A percentile compares a stretch with the other conserved stretches of the same genome.
These are phyloP conservation scores for Phallus indusiatus DNA, from an alignment of 768 basidiomycete species.

Conservation along the genomic window DNA sequence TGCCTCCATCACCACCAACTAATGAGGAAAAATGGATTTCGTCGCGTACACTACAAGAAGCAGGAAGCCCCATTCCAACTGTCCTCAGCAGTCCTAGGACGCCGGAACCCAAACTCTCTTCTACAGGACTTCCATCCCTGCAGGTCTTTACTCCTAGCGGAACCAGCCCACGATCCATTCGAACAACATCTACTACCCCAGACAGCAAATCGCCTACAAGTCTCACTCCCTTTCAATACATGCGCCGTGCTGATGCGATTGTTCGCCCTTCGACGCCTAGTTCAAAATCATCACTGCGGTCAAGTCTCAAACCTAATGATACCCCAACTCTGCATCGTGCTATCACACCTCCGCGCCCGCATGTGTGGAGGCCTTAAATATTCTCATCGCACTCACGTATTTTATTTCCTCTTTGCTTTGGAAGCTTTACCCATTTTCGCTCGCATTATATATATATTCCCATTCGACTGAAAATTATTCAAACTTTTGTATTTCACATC, in stretches of 20 bases:
- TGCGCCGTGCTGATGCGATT: slow-evolving; percentile 59
- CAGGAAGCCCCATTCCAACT: slow-evolving; percentile 27
- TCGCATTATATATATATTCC: background rate
- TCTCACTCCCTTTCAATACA: slow-evolving; percentile 73
- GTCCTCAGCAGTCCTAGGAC: slow-evolving; percentile 38
- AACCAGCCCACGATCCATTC: slow-evolving; percentile 35
- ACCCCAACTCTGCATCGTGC: slow-evolving; percentile 28
- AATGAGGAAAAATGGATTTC: slow-evolving; percentile 79
- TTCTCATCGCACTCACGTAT: slow-evolving; percentile 5
- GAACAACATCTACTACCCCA: slow-evolving; percentile 43
- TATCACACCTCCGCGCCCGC: slow-evolving; percentile 40
- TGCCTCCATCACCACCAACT: slow-evolving; percentile 54
- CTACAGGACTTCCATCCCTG: slow-evolving; percentile 50
- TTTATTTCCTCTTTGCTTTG: background rate
- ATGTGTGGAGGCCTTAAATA: slow-evolving; percentile 55
- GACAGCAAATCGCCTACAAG: slow-evolving; percentile 43
- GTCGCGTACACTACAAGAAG: slow-evolving; percentile 59
- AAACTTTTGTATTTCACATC: slow-evolving; percentile 3
- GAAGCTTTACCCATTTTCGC: background rate
- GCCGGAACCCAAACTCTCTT: slow-evolving; percentile 55
- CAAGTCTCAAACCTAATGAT: slow-evolving; percentile 51
- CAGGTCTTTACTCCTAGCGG: slow-evolving; percentile 42
- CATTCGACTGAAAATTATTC: background rate
- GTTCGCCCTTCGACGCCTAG: slow-evolving; percentile 42
- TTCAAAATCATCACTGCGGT: slow-evolving; percentile 3